Evolutionary conservation across 1,284 basidiomycete genomes (phyloP), one percentile per base, ranked within the genome.

Genomic region (Porphyrellus sp.): DNA sequence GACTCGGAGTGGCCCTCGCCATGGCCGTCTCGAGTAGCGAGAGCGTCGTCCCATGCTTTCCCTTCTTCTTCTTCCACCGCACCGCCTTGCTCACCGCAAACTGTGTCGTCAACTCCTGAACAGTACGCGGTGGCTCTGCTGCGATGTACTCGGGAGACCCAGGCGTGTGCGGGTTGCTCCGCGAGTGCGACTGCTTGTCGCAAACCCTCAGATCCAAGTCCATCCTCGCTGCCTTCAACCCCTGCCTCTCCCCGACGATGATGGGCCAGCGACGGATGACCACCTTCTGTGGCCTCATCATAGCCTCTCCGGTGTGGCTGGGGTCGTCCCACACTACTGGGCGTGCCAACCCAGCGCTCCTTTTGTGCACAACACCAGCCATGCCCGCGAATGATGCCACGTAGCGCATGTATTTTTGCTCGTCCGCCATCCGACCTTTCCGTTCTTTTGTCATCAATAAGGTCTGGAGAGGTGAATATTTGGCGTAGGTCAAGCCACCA

Each of bases 401-500:
- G 45, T 63, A 70, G 46, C 43, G 27, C 46, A n/a, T 41, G 20
- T 42, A 53, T 24, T 16, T 61, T 12, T 59, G 52, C 8, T 50
- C 46, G 43, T 76, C 72, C 34, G 87, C 69, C 53, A 84, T 55
- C 53, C 86, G 77, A 48, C 86, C 89, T 15, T 80, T 79, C 57
- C 80, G 73, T 15, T 81, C 72, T 50, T 74, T 74, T 8, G 74
- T 74, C 59, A 72, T 74, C 63, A 84, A 72, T 47, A 72, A 71
- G 1, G 75, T 74, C 53, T 88, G 83, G 33, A 90, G 69, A 8
- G 59, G 49, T 7, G 81, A 72, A 31, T 77, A 72, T 37, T 74
- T 71, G 6, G 79, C 64, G 66, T 91, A 91, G 44, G 73, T 71
- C 38, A 90, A 74, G 8, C 80, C 89, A 34, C 76, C 87, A 35